Conservation (phyloP, 768 basidiomycete genomes). For the Suillus lakei region DNA sequence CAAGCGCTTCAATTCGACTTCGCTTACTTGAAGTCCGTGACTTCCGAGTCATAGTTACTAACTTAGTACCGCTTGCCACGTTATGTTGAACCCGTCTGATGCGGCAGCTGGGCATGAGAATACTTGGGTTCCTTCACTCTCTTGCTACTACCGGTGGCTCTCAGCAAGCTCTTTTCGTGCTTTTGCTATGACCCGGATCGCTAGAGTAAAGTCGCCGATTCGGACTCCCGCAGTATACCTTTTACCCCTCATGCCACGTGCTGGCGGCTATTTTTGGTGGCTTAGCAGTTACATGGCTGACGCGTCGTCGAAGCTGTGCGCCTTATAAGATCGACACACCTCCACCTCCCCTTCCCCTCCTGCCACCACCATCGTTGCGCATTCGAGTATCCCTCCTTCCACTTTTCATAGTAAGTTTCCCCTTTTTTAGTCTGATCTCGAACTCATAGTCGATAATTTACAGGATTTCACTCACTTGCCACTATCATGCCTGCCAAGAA, state of each 20-base stretch:
- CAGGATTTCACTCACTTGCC: conserved; percentile 13
- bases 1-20: no score
- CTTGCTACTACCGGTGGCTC: neutral
- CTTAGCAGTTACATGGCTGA: conserved; percentile 25
- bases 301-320: conserved; percentile 37
- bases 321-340: conserved; percentile 27
- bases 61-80: neutral
- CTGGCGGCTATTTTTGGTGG: conserved; percentile 3
- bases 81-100: no score
- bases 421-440: neutral
- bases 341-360: conserved; percentile 2
- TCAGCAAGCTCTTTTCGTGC: neutral
- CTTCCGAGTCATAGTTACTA: no score
- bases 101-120: neutral
- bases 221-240: neutral
- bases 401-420: conserved; percentile 1
- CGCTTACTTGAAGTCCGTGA: no score
- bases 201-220: neutral
- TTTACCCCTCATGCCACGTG: neutral
- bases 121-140: neutral
- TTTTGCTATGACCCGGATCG: neutral
- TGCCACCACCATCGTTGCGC: neutral
- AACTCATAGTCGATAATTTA: neutral
- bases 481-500: conserved; percentile 80
- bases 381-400: neutral